Evolutionary conservation across 805 yeast species (phyloP).

Genomic region (Priceomyces castillae): DNA sequence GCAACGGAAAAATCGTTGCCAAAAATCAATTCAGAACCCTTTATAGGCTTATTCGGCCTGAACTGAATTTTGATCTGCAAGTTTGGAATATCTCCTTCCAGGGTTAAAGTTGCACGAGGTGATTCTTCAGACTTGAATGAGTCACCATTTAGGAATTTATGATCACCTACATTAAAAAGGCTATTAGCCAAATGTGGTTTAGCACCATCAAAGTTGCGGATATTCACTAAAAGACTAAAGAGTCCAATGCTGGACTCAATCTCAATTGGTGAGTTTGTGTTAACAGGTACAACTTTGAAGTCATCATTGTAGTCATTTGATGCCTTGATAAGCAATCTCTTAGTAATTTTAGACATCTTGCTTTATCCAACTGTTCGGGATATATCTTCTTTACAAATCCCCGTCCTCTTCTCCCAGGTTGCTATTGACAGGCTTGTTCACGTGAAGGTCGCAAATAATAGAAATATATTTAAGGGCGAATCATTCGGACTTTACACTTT

Average conservation of each 20-base stretch:
- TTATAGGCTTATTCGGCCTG: constrained; percentile 41
- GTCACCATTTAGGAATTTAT: constrained; percentile 20
- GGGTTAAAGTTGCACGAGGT: not conserved
- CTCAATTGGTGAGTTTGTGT: constrained; percentile 34
- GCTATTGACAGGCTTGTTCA: no score
- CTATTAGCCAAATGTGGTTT: constrained; percentile 32
- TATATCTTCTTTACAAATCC: not conserved
- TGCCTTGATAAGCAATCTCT: constrained; percentile 33
- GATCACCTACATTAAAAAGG: constrained; percentile 28
- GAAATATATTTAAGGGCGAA: no score
- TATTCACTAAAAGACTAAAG: constrained; percentile 39
- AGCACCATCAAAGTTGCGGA: constrained; percentile 48
- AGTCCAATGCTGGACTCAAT: constrained; percentile 39
- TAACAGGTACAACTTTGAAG: constrained; percentile 40
- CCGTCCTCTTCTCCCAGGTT: not conserved
- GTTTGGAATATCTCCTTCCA: constrained; percentile 21
- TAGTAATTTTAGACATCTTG: constrained; percentile 15
- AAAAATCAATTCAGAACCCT: constrained; percentile 55
- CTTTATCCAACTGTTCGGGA: not conserved
- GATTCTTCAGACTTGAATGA: constrained; percentile 6
- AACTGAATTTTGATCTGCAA: constrained; percentile 35
- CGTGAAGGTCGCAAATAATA: no score
- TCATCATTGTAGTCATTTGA: constrained; percentile 23
- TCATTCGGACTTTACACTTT: no score
- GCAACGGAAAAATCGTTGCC: constrained; percentile 70